Percentiles rank a stretch among this genome's conserved stretches.
These are phyloP conservation scores for Trichoderma afroharzianum DNA, from an alignment of 2,329 filamentous ascomycete species.

Conservation along the genomic window DNA sequence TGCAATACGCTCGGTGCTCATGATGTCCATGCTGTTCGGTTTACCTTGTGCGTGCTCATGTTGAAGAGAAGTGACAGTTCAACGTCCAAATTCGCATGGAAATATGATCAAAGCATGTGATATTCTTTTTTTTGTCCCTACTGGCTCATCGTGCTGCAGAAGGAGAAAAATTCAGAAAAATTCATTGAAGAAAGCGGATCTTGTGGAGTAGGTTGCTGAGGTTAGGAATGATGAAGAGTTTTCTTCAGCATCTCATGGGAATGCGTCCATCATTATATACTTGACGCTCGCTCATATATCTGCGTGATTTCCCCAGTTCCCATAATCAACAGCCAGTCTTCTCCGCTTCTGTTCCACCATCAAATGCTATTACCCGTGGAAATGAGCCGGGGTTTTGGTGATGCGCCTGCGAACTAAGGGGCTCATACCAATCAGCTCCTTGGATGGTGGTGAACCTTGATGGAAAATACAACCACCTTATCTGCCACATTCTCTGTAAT, in stretches of 20 bases:
- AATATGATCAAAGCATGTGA: neutral
- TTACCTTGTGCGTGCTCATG: neutral
- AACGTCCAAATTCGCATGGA: neutral
- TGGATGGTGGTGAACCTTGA: constrained; percentile 4
- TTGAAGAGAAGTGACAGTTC: neutral
- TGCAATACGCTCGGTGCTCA: neutral
- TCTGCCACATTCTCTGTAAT: neutral
- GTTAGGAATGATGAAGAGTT: neutral
- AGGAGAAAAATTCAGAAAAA: neutral
- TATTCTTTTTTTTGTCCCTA: neutral
- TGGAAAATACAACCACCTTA: neutral
- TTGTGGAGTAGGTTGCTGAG: neutral
- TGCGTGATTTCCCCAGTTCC: neutral
- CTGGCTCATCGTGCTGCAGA: neutral
- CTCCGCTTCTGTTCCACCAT: neutral
- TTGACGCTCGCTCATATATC: neutral
- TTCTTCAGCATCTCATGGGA: neutral
- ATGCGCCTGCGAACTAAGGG: neutral
- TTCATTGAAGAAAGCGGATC: neutral
- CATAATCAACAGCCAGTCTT: neutral
- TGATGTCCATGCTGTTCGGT: neutral
- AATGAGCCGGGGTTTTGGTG: neutral
- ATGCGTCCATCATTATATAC: neutral
- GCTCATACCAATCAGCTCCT: neutral
- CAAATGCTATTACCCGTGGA: neutral